Conservation (phyloP, 768 basidiomycete species). For the Boletus sp. region DNA sequence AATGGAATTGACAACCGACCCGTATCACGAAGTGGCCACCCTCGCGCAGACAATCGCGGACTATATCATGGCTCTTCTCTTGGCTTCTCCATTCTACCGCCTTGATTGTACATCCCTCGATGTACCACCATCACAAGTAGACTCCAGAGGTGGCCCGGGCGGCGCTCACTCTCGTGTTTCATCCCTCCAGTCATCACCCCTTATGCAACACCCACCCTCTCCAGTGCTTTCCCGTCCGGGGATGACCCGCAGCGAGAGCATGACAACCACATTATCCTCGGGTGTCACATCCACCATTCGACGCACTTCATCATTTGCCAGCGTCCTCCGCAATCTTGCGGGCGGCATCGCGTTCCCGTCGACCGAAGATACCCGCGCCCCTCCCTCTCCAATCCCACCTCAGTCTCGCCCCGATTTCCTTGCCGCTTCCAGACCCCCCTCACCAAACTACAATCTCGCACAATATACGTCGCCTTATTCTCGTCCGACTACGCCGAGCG, state of each 20-base stretch:
- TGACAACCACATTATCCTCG: slow-evolving; percentile 56
- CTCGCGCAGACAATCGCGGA: slow-evolving; percentile 90
- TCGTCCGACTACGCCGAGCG: slow-evolving; percentile 45
- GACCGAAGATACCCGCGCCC: slow-evolving; percentile 49
- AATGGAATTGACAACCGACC: slow-evolving; percentile 88
- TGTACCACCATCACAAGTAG: slow-evolving; percentile 41
- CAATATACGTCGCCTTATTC: slow-evolving; percentile 79
- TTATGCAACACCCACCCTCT: slow-evolving; percentile 43
- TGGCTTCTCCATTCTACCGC: slow-evolving; percentile 84
- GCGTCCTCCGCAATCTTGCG: slow-evolving; percentile 66
- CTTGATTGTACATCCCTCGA: slow-evolving; percentile 68
- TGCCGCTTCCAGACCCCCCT: slow-evolving; percentile 66
- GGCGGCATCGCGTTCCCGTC: slow-evolving; percentile 72
- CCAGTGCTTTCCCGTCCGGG: slow-evolving; percentile 48
- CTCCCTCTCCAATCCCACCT: slow-evolving; percentile 33
- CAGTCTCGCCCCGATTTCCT: slow-evolving; percentile 26
- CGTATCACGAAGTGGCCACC: slow-evolving; percentile 89
- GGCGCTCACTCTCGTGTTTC: slow-evolving; percentile 42
- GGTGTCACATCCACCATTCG: slow-evolving; percentile 68
- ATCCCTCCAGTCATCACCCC: slow-evolving; percentile 52
- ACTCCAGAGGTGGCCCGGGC: slow-evolving; percentile 31
- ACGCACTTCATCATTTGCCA: slow-evolving; percentile 80
- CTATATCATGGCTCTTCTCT: slow-evolving; percentile 84
- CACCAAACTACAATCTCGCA: slow-evolving; percentile 75
- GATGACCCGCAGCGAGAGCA: slow-evolving; percentile 58